A percentile compares a stretch with the other conserved stretches of the same genome.
Conservation (phyloP, 2,329 filamentous ascomycete species). For the Epichloe festucae region DNA sequence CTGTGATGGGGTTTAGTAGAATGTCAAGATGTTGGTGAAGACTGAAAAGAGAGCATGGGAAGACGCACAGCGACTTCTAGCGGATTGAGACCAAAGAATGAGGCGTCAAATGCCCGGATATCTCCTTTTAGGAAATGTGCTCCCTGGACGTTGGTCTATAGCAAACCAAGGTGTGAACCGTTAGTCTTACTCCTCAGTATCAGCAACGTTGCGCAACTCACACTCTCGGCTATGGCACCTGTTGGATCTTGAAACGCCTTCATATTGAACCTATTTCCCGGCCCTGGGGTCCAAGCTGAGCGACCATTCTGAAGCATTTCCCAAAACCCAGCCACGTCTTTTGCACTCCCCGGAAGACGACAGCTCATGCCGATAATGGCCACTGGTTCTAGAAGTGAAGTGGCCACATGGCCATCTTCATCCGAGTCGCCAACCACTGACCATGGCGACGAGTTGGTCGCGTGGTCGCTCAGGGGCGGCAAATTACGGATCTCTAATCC, state of each 20-base stretch:
- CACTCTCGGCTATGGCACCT: background rate
- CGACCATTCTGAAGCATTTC: conserved; percentile 13
- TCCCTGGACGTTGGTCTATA: conserved; percentile 6
- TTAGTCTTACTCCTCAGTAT: no score
- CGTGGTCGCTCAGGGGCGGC: no score
- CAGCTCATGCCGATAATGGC: conserved; percentile 14
- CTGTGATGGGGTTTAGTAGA: no score
- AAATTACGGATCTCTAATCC: no score
- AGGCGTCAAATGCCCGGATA: conserved; percentile 13
- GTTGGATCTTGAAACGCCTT: conserved; percentile 23
- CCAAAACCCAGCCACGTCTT: conserved; percentile 8
- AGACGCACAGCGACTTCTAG: conserved; percentile 5
- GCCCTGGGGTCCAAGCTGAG: conserved; percentile 25
- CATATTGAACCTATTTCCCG: conserved; percentile 32
- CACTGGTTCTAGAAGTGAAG: conserved; percentile 7
- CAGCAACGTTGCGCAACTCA: no score
- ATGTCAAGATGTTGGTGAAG: no score
- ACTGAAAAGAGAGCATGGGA: conserved; percentile 14
- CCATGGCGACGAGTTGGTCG: no score
- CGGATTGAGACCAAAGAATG: conserved; percentile 13
- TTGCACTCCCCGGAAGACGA: conserved; percentile 9
- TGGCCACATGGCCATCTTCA: no score
- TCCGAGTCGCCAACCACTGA: no score
- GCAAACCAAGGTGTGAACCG: background rate
- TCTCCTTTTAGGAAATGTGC: conserved; percentile 17